Evolutionary conservation across 2,329 filamentous ascomycete genomes (phyloP).

Genomic region (Fusarium brevicatenulatum): DNA sequence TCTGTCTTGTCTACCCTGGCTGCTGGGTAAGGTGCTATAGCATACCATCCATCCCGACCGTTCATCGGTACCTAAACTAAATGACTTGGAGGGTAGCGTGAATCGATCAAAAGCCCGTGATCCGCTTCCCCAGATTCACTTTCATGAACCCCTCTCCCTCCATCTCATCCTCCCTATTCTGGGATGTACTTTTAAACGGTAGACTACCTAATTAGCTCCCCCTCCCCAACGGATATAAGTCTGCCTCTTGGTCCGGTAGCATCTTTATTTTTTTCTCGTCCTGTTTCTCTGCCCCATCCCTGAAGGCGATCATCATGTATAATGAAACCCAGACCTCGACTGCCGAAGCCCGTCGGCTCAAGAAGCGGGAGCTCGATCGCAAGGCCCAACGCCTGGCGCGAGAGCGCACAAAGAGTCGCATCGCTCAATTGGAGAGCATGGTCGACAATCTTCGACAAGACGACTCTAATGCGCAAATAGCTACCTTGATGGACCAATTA

Average conservation of each 20-base stretch:
- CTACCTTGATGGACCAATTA: slow-evolving; percentile 42
- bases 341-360: slow-evolving; percentile 37
- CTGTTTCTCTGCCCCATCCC: neutral
- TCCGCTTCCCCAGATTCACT: slow-evolving; percentile 23
- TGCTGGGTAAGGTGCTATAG: neutral
- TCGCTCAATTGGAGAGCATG: slow-evolving; percentile 45
- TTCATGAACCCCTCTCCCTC: neutral
- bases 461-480: slow-evolving; percentile 40
- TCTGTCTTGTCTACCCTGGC: neutral
- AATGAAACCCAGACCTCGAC: slow-evolving; percentile 5
- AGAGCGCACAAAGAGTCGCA: slow-evolving; percentile 47
- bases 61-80: neutral
- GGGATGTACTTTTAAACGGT: neutral
- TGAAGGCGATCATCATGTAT: slow-evolving; percentile 25
- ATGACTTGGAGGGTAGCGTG: neutral
- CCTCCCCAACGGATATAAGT: neutral
- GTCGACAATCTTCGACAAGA: slow-evolving; percentile 41
- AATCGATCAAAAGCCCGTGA: slow-evolving; percentile 3
- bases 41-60: neutral
- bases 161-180: neutral
- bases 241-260: neutral
- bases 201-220: neutral
- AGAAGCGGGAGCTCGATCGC: slow-evolving; percentile 49
- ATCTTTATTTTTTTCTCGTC: neutral
- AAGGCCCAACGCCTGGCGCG: slow-evolving; percentile 47